Base-by-base conservation (phyloP, 2,329 filamentous ascomycete species). In the Emergomyces orientalis region DNA sequence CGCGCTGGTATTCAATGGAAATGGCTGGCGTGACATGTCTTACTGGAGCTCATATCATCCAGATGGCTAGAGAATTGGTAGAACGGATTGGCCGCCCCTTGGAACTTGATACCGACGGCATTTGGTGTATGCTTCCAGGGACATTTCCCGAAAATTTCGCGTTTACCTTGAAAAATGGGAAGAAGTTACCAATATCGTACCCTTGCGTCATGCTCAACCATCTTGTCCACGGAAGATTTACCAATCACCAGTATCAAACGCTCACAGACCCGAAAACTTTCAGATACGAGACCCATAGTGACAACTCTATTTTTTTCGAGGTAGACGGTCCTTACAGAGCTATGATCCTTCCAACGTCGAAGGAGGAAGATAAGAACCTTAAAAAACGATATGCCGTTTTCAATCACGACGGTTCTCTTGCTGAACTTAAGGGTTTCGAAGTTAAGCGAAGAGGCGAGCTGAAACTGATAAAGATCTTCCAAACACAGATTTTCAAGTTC, bases 161-260 rank as follows among this genome's bases (percentile, higher is more conserved):
- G 0, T 97, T 99, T 80, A 96, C 89, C 71, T 78, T 97, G 68
- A 96, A 93, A 76, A 95, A 92, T 69, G 94, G 94, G 68, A 99
- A 97, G 81, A 99, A 97, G 74, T 74, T 97, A 64, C 82, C 88
- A n/a, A 92, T 99, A 59, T 99, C 94, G 0, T 99, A 99, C 72
- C 94, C 94, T 62, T 99, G 94, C 74, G 91, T 97, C 68, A 99
- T 99, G 94, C 84, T 99, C 78, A 99, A 99, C 74, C 94, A 99
- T 73, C 82, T 97, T 3, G 94, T 99, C 8, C 94, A 99, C 72
- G 91, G 83, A 63, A 88, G 88, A 68, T 99, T 97, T 75, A 99
- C 94, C 32, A 99, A 99, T 70, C 88, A 97, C 70, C 94, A 99
- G 71, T 99, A 99, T 73, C 92, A 99, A 79, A 93, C 90, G 0